A percentile compares a stretch with the other conserved stretches of the same genome.
Evolutionary conservation across 768 basidiomycete genomes (phyloP).

Genomic region (Suillus sp.): DNA sequence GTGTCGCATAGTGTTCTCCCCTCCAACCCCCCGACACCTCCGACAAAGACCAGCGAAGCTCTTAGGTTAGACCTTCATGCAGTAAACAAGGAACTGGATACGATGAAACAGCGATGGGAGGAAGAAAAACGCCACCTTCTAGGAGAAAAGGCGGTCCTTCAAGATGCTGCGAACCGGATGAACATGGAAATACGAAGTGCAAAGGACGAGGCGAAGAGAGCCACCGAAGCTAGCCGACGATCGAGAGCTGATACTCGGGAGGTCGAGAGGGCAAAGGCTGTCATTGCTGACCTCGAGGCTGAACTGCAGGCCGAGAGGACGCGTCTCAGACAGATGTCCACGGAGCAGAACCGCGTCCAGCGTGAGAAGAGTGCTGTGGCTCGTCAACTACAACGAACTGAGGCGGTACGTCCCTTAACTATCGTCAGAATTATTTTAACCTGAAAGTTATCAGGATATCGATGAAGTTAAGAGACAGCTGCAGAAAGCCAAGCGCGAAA

Average conservation of each 20-base stretch:
- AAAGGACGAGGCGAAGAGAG: slow-evolving; percentile 59
- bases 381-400: slow-evolving; percentile 67
- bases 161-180: slow-evolving; percentile 69
- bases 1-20: slow-evolving; percentile 48
- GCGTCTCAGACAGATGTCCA: slow-evolving; percentile 59
- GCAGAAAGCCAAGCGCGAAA: slow-evolving; percentile 71
- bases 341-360: slow-evolving; percentile 63
- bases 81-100: slow-evolving; percentile 63
- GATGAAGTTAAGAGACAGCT: slow-evolving; percentile 72
- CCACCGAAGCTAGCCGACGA: slow-evolving; percentile 51
- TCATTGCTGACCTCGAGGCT: slow-evolving; percentile 68
- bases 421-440: slow-evolving; percentile 4
- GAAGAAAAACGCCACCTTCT: slow-evolving; percentile 63
- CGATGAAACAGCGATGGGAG: slow-evolving; percentile 70
- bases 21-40: slow-evolving; percentile 66
- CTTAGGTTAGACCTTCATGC: slow-evolving; percentile 58
- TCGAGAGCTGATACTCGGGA: slow-evolving; percentile 64
- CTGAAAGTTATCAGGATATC: slow-evolving; percentile 62
- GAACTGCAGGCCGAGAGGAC: slow-evolving; percentile 73
- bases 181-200: slow-evolving; percentile 59
- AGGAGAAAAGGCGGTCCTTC: slow-evolving; percentile 72
- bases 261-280: slow-evolving; percentile 63
- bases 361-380: slow-evolving; percentile 67
- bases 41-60: slow-evolving; percentile 66
- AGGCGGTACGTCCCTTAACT: slow-evolving; percentile 53